A percentile compares a stretch with the other conserved stretches of the same genome.
These are phyloP conservation scores for Sporothrix luriei DNA, from an alignment of 2,329 filamentous ascomycete species.

Conservation along the genomic window DNA sequence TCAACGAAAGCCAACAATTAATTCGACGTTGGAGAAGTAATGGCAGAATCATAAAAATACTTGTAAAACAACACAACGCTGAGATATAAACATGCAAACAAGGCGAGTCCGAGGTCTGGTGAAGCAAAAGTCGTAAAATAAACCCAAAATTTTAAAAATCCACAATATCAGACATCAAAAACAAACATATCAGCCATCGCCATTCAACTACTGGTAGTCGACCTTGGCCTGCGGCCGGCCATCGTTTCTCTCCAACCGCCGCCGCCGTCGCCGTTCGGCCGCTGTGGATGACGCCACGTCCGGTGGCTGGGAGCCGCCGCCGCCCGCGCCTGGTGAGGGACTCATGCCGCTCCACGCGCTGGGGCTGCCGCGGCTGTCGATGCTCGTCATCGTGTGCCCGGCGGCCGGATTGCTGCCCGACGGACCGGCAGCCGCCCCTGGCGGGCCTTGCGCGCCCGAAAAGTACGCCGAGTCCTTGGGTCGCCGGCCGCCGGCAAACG, in stretches of 20 bases:
- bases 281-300: constrained; percentile 41
- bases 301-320: constrained; percentile 17
- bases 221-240: constrained; percentile 44
- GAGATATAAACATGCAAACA: constrained; percentile 11
- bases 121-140: constrained; percentile 1
- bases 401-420: constrained; percentile 47
- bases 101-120: background rate
- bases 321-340: constrained; percentile 46
- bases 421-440: constrained; percentile 41
- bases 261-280: constrained; percentile 58
- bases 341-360: constrained; percentile 59
- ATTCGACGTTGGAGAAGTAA: background rate
- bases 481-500: constrained; percentile 56
- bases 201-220: constrained; percentile 35
- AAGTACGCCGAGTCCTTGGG: constrained; percentile 66
- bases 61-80: constrained; percentile 4
- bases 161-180: background rate
- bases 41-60: background rate
- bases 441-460: constrained; percentile 50
- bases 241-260: constrained; percentile 58
- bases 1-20: background rate
- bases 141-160: background rate
- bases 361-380: constrained; percentile 52
- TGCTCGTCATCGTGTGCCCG: constrained; percentile 51
- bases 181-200: background rate